Conservation (phyloP, 169 alveolate genomes). For the Plasmodium knowlesi region DNA sequence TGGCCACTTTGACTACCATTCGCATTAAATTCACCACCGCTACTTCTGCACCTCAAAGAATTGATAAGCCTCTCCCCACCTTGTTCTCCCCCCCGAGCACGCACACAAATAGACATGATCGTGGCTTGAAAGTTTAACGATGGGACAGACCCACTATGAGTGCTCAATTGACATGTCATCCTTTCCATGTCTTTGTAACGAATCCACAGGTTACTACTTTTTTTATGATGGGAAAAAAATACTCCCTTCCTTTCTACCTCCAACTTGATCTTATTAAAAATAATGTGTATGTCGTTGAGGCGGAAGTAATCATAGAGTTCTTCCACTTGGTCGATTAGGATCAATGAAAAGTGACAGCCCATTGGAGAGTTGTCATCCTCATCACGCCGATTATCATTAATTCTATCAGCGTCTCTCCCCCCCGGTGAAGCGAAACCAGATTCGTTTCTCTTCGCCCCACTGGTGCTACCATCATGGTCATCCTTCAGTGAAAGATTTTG, state of each 20-base stretch:
- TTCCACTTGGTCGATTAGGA: conserved; percentile 19
- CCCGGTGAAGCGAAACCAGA: background rate
- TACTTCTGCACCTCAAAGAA: background rate
- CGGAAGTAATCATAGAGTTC: conserved; percentile 46
- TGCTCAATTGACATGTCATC: conserved; percentile 17
- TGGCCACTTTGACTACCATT: background rate
- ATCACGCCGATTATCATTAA: background rate
- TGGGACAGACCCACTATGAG: background rate
- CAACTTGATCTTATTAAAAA: background rate
- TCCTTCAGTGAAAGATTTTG: conserved; percentile 4
- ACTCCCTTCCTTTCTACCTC: conserved; percentile 22
- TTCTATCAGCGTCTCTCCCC: background rate
- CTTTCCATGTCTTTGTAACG: conserved; percentile 7
- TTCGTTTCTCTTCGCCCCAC: background rate
- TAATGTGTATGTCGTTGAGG: conserved; percentile 24
- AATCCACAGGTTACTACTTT: background rate
- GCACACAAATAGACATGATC: conserved; percentile 21
- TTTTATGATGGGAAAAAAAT: background rate
- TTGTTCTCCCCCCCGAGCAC: background rate
- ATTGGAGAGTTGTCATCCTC: background rate
- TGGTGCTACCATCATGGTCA: background rate
- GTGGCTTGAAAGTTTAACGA: conserved; percentile 14
- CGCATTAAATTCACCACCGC: background rate
- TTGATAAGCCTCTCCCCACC: background rate
- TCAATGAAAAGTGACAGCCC: conserved; percentile 52